Evolutionary conservation across 106 monocot genomes (phyloP).

Genomic region (Xerophyta viscosa): DNA sequence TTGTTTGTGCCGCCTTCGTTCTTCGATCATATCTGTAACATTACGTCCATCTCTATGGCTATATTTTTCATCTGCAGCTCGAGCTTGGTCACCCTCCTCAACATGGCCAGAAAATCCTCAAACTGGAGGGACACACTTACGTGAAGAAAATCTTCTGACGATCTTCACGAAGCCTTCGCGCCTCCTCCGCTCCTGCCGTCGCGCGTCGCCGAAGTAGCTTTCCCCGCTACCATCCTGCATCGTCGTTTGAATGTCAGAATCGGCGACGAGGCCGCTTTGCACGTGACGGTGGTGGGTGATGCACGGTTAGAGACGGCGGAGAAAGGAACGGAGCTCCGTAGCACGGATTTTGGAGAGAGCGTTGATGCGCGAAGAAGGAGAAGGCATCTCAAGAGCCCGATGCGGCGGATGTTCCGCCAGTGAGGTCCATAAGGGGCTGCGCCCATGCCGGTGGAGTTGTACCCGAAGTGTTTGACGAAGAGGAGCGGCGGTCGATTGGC

Average conservation of each 20-base stretch:
- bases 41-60: constrained; percentile 11
- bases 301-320: constrained; percentile 2
- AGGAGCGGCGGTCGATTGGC: constrained; percentile 17
- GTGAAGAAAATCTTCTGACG: constrained; percentile 8
- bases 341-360: constrained; percentile 6
- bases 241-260: constrained; percentile 18
- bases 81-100: constrained; percentile 6
- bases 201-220: constrained; percentile 19
- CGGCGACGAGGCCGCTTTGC: constrained; percentile 11
- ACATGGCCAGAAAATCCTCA: constrained; percentile 25
- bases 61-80: constrained; percentile 13
- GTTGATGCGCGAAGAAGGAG: constrained; percentile 10
- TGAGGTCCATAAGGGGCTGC: constrained; percentile 19
- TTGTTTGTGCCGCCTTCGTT: constrained; percentile 10
- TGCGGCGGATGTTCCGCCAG: constrained; percentile 30
- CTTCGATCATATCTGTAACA: constrained; percentile 25
- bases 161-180: constrained; percentile 7
- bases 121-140: constrained; percentile 4
- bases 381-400: constrained; percentile 17
- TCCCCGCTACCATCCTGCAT: constrained; percentile 26
- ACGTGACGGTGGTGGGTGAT: constrained; percentile 3
- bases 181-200: constrained; percentile 14
- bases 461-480: constrained; percentile 1
- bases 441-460: constrained; percentile 5
- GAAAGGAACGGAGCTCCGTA: constrained; percentile 7